Percentiles rank a stretch among this genome's conserved stretches.
These are phyloP conservation scores for Colletotrichum lentis DNA, from an alignment of 2,329 filamentous ascomycete species.

Conservation along the genomic window DNA sequence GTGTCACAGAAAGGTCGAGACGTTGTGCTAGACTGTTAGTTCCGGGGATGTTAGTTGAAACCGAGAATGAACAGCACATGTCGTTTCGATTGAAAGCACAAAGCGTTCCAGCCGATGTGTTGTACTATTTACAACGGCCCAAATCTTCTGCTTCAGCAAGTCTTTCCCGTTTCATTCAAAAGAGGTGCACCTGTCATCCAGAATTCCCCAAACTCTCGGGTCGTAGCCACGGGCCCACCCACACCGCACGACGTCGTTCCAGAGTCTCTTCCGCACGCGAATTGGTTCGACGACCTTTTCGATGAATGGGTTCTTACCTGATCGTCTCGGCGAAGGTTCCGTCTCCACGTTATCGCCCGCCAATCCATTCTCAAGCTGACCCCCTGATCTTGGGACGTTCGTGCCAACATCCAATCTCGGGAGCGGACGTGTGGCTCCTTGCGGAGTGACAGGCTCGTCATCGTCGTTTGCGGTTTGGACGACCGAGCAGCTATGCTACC, in stretches of 20 bases:
- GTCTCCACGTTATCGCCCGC: constrained; percentile 17
- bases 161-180: not conserved
- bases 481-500: not conserved
- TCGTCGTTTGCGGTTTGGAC: constrained; percentile 11
- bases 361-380: constrained; percentile 7
- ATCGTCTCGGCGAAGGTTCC: constrained; percentile 18
- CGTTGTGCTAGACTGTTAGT: not conserved
- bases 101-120: not conserved
- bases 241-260: constrained; percentile 25
- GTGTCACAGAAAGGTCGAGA: not conserved
- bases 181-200: constrained; percentile 10
- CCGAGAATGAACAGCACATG: not conserved
- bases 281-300: constrained; percentile 20
- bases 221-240: constrained; percentile 28
- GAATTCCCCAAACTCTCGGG: constrained; percentile 27
- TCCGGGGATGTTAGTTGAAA: not conserved
- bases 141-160: not conserved
- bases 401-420: constrained; percentile 6
- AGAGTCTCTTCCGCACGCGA: not conserved
- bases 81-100: not conserved
- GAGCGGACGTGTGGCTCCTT: constrained; percentile 4
- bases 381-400: not conserved
- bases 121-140: not conserved
- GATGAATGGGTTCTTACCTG: constrained; percentile 8
- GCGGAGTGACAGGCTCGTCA: constrained; percentile 20